Base-by-base conservation (phyloP, 805 yeast species). In the Helenozyma rhizophorensis region DNA sequence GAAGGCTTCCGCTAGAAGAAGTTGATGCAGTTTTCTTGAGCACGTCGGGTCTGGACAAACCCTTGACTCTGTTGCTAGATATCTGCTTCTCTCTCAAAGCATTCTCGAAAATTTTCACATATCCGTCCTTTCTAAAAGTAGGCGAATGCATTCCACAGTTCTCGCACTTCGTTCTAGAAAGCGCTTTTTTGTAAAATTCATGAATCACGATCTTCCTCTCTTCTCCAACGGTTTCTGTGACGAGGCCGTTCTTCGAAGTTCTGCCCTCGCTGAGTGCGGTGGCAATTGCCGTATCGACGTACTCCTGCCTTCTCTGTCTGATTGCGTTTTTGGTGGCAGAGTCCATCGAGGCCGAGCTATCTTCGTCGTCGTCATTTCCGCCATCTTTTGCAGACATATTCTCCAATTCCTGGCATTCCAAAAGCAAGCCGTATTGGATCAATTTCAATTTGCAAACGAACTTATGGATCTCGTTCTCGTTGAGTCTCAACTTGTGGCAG, bases 71-170 rank as follows among this genome's bases (percentile, higher is more conserved):
- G 67, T 93, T 93, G 61, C 82, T 81, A 33, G 82, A 69, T 33
- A 74, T 53, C 57, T 90, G 96, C 56, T 86, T 86, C 31, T 86
- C 96, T 30, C 73, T 73, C 47, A 94, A 71, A 5, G 94, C 78
- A 45, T 79, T 80, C 64, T 93, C 97, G 53, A 93, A 93, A 43
- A 93, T 78, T 67, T 94, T 93, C 41, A 89, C 75, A 54, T 78
- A 82, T 0, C 98, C 98, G 56, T 93, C 99, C 52, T 89, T 90
- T 65, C 98, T 79, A 69, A 82, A 90, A 22, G 82, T 70, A 34
- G 99, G 97, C 27, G 96, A 87, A 59, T 70, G 85, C 95, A 89
- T 85, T 27, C 88, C 86, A 74, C 99, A 93, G 62, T 89, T 88
- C 51, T 86, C 95, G 74, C 99, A 93, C 60, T 80, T 84, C 35